Base-by-base conservation (phyloP, 2,329 filamentous ascomycete genomes). In the Exophiala aquamarina region DNA sequence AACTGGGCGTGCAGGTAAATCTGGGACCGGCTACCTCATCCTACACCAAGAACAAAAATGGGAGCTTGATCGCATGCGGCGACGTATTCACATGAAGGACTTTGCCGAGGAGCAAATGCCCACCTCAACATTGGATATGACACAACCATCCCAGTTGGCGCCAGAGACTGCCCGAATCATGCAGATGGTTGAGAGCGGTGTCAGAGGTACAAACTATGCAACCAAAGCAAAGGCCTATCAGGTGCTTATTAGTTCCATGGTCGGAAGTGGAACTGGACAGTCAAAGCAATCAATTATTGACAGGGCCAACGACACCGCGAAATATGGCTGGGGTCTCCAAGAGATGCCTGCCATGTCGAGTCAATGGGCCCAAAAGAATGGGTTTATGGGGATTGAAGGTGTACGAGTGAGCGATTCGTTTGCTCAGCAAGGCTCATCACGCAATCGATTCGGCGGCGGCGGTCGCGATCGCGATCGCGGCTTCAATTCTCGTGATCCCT, bases 21-120 rank as follows among this genome's bases (percentile, higher is more conserved):
- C 77, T 23, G 82, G 83, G 35, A 76, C 81, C 38, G 83, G 82
- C 29, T 79, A 82, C 62, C 69, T 86, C 23, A 68, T 87, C 40
- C 63, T 84, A 19, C 69, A 76, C 23, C 64, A 75, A 2, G 82
- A 87, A 59, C 50, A 58, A 36, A 35, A 54, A 9, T 35, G 45
- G 15, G 47, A 55, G 10, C 81, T 82, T 60, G 66, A 74, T 1
- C 66, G 67, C 29, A 75, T 68, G 58, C 73, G 75, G 3, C 66
- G 79, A 21, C 75, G 74, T 55, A 74, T 77, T 20, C 78, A 86
- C 51, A 68, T 67, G 2, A 76, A 86, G 48, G 60, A 75, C 28
- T 45, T 57, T 15, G 26, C 43, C 15, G 61, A 71, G 4, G 70
- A 73, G 2, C 58, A 63, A 1, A 67, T 73, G 4, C 57, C 84